Evolutionary conservation across 2,329 filamentous ascomycete species (phyloP), one percentile per base, ranked within the genome.

Genomic region (Trichoderma hamatum): DNA sequence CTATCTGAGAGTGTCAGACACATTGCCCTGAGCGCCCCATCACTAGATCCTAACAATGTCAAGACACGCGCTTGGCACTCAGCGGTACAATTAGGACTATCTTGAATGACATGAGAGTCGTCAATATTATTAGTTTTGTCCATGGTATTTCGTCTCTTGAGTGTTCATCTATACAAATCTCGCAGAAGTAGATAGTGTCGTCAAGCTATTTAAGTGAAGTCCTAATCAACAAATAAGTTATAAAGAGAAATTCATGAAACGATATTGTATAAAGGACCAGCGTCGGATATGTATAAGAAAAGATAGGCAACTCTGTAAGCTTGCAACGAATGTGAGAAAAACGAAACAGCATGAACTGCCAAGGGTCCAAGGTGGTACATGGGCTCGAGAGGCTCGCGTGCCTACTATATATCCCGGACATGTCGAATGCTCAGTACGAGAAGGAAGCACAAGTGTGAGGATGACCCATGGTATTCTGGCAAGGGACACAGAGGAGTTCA

Each of bases 61-160:
- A 82, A 61, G 69, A 82, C 80, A 63, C 74, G 74, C 34, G 67
- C 67, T 61, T 74, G 77, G 68, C 82, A 83, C 54, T 73, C 68
- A 24, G 71, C 70, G 66, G 82, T 74, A 71, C 81, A 83, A 16
- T 65, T 69, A 49, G 74, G 75, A n/a, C 78, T 72, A 69, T 82
- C 75, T 9, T 73, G 70, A 28, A 77, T 74, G 70, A 74, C 69
- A 61, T 71, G 21, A 16, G 64, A 59, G 24, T 28, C 63, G 30
- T 36, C 28, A 30, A 21, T 46, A 3, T 7, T 21, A 6, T 21
- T 36, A 9, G 39, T 3, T 67, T 46, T 43, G 34, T 51, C 39
- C 64, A 67, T 67, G 54, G n/a, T 10, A 14, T 24, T 36, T n/a
- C 13, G 9, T 11, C 2, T n/a, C 28, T 67, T 11, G 11, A 59